These are phyloP conservation scores for Gigaspora rosea DNA, from an alignment of 192 early-diverging fungal genomes.

Conservation along the genomic window DNA sequence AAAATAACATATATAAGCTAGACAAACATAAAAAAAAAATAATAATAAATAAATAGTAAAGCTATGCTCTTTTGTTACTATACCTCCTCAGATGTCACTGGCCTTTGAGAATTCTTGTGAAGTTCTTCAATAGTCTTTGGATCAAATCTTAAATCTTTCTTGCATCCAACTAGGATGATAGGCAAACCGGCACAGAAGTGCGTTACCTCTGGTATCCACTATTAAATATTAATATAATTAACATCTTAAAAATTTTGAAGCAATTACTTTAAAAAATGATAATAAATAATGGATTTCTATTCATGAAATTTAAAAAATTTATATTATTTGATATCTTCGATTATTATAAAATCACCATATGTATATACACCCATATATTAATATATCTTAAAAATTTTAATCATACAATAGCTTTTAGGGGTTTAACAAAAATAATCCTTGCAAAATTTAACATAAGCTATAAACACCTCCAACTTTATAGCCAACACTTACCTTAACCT, in stretches of 20 bases:
- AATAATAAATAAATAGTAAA: not conserved
- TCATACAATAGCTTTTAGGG: too few relatives aligned
- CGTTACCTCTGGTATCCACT: slow-evolving; percentile 90
- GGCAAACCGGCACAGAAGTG: slow-evolving; percentile 87
- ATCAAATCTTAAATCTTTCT: slow-evolving; percentile 89
- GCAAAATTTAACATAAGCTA: too few relatives aligned
- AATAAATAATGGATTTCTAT: not conserved
- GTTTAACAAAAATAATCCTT: too few relatives aligned
- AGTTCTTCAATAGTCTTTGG: slow-evolving; percentile 75
- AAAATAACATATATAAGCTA: not conserved
- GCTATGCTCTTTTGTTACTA: too few relatives aligned
- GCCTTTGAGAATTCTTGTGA: slow-evolving; percentile 69
- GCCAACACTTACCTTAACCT: too few relatives aligned
- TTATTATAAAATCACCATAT: too few relatives aligned
- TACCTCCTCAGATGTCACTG: slow-evolving; percentile 76
- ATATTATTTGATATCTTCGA: too few relatives aligned
- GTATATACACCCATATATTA: too few relatives aligned
- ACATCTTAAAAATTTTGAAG: not conserved
- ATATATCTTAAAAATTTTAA: too few relatives aligned
- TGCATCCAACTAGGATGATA: slow-evolving; percentile 84
- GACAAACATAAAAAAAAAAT: not conserved
- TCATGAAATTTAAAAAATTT: too few relatives aligned
- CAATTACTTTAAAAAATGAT: not conserved
- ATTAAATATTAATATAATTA: slow-evolving; percentile 10
- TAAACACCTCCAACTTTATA: too few relatives aligned